Evolutionary conservation across 148 eudicot genomes (phyloP), one percentile per base, ranked within the genome.

Genomic region (Simmondsia chinensis): DNA sequence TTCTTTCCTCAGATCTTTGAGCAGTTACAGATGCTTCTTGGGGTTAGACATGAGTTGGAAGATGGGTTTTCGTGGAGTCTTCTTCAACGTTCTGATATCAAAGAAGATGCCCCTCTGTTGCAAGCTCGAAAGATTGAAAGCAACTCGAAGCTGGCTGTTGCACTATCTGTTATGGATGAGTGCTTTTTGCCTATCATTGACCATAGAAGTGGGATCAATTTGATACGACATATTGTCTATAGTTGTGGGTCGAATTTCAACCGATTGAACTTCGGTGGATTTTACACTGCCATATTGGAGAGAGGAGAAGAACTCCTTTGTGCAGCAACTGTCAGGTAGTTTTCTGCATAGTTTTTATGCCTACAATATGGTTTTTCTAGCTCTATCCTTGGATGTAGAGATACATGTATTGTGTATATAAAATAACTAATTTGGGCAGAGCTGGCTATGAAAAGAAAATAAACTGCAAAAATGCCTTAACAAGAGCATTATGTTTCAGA

Each of bases 171-270:
- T 19, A 76, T 93, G 96, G 77, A 93, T 41, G 99, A 86, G 49
- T 93, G 99, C 57, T 93, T 93, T 66, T 46, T 74, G 52, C 99
- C 99, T n/a, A 80, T 86, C 43, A 45, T 75, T 56, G 99, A 93
- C 48, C 74, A 55, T 38, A 76, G 96, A 73, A 93, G 94, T 63
- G 73, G 84, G 14, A 60, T 65, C 56, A 73, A 79, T 63, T 50
- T 80, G 74, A 75, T 93, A 36, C 79, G 67, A 6, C 77, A 77
- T 58, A 77, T 87, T 48, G 65, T 82, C 31, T 82, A 82, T 63
- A 93, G 66, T 65, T 77, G 91, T 33, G 96, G 99, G 99, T 80
- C 94, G 53, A 88, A 88, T 61, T 65, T 88, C 37, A 69, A 54
- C 34, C 71, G 97, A 60, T 57, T 88, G 64, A 78, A 83, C 66